Percentiles rank a stretch among this genome's conserved stretches.
Conservation (phyloP, 371 early-diverging fungal species). For the Dipsacomyces acuminosporus region DNA sequence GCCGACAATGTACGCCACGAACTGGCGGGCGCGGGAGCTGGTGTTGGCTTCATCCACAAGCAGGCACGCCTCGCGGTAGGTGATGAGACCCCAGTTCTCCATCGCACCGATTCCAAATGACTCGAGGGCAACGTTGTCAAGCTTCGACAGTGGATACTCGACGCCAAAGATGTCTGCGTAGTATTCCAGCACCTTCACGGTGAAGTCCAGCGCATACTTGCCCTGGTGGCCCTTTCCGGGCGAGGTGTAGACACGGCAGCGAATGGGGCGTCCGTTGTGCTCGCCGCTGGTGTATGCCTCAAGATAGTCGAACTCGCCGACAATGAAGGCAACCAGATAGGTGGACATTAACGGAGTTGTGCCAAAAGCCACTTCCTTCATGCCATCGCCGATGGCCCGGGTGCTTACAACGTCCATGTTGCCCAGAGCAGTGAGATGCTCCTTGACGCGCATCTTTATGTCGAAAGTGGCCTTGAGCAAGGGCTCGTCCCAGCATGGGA, state of each 20-base stretch:
- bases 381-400: conserved; percentile 20
- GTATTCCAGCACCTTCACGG: conserved; percentile 62
- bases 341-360: conserved; percentile 85
- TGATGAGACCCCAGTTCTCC: conserved; percentile 96
- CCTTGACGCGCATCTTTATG: conserved; percentile 63
- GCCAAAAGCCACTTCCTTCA: conserved; percentile 59
- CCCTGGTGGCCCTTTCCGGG: conserved; percentile 64
- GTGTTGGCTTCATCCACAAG: conserved; percentile 62
- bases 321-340: conserved; percentile 82
- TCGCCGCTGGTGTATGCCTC: conserved; percentile 50
- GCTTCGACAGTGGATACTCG: conserved; percentile 80
- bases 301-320: conserved; percentile 83
- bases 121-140: conserved; percentile 37
- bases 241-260: conserved; percentile 71
- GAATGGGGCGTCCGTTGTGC: conserved; percentile 48
- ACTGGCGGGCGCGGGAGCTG: conserved; percentile 59
- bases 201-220: conserved; percentile 70
- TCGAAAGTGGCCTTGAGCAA: conserved; percentile 85
- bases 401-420: conserved; percentile 67
- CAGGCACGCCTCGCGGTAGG: conserved; percentile 73
- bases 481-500: conserved; percentile 90
- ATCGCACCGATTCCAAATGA: conserved; percentile 81
- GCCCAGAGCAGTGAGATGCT: conserved; percentile 65
- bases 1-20: conserved; percentile 75
- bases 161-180: conserved; percentile 74